These are phyloP conservation scores for Picea glauca DNA, from an alignment of 75 land plant species.

Conservation along the genomic window DNA sequence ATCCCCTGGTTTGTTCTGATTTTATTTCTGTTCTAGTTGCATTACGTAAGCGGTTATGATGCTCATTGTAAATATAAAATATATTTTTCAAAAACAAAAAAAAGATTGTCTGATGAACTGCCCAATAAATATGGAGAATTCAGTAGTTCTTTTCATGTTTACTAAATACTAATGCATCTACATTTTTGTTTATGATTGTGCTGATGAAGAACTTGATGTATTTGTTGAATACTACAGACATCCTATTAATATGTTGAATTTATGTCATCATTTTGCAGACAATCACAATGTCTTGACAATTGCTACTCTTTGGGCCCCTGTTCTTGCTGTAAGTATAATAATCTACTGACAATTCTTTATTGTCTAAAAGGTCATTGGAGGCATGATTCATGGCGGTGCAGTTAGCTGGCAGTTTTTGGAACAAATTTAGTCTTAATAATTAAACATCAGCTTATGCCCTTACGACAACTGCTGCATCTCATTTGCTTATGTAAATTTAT, in stretches of 20 bases:
- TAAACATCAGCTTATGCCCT: background rate
- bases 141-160: background rate
- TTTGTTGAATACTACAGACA: background rate
- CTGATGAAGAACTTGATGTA: background rate
- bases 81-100: no score
- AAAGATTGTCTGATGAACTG: background rate
- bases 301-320: slow-evolving; percentile 84
- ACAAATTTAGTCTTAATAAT: background rate
- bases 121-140: background rate
- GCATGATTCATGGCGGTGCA: background rate
- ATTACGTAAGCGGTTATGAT: no score
- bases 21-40: no score
- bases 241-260: background rate
- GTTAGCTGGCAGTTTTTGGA: background rate
- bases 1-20: no score
- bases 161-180: background rate
- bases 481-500: background rate
- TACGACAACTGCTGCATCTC: background rate
- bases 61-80: no score
- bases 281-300: slow-evolving; percentile 77
- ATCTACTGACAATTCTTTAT: background rate
- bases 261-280: slow-evolving; percentile 33
- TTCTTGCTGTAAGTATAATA: slow-evolving; percentile 65
- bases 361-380: background rate
- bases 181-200: background rate